Evolutionary conservation across 1,284 basidiomycete species (phyloP).

Genomic region (Inonotus obliquus): DNA sequence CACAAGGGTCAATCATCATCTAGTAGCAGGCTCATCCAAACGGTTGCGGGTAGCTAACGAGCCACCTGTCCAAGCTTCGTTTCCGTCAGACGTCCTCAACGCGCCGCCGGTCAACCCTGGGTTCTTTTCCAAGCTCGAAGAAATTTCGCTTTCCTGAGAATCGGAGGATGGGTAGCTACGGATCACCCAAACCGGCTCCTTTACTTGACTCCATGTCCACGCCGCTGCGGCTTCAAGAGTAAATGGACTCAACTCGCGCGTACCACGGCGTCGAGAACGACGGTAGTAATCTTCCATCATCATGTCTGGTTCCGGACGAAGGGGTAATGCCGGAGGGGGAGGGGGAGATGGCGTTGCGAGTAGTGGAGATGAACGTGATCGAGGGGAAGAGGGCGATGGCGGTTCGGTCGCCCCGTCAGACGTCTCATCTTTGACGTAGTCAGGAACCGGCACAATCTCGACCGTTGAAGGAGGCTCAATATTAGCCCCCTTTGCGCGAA

Average conservation of each 20-base stretch:
- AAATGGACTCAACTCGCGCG: conserved; percentile 13
- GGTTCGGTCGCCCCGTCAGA: background rate
- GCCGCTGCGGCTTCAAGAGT: conserved; percentile 8
- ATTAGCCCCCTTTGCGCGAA: background rate
- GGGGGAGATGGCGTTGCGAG: conserved; percentile 9
- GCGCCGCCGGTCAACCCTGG: background rate
- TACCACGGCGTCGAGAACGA: conserved; percentile 10
- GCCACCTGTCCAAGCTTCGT: background rate
- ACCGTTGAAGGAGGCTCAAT: background rate
- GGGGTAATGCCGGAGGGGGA: conserved; percentile 1
- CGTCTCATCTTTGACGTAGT: conserved; percentile 6
- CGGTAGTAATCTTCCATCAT: conserved; percentile 16
- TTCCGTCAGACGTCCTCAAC: background rate
- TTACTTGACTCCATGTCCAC: conserved; percentile 18
- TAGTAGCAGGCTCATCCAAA: background rate
- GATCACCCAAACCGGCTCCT: conserved; percentile 16
- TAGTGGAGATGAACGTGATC: conserved; percentile 6
- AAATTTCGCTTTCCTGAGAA: background rate
- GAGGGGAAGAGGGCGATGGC: background rate
- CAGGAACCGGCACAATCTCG: background rate
- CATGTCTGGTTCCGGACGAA: conserved; percentile 4
- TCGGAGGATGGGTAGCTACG: conserved; percentile 4
- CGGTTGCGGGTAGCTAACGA: background rate
- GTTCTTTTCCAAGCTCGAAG: background rate
- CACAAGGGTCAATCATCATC: background rate